Conservation (phyloP, 2,329 filamentous ascomycete species). For the Colletotrichum sp. region DNA sequence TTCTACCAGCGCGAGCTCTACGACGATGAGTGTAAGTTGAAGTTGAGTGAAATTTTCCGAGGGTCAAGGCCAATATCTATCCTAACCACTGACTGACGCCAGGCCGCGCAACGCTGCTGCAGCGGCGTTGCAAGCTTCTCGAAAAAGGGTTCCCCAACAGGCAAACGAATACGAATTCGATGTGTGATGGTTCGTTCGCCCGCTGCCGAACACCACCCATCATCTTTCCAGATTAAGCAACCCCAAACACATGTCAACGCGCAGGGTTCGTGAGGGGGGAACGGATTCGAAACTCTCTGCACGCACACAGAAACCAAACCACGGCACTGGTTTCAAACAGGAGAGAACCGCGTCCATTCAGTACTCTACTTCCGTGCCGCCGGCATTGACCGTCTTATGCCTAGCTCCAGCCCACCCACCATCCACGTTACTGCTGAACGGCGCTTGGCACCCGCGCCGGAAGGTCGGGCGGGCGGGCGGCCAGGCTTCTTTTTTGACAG, state of each 20-base stretch:
- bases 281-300: neutral
- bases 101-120: neutral
- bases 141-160: neutral
- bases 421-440: neutral
- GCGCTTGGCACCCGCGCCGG: neutral
- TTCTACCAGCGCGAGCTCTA: neutral
- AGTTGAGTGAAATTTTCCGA: neutral
- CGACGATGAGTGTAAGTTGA: neutral
- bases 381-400: neutral
- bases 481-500: neutral
- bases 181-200: neutral
- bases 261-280: neutral
- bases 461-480: neutral
- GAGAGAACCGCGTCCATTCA: too few species aligned
- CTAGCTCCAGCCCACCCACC: too few species aligned
- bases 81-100: neutral
- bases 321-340: neutral
- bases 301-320: neutral
- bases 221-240: neutral
- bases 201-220: neutral
- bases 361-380: neutral
- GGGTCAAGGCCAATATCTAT: neutral
- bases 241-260: neutral
- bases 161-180: slow-evolving; percentile 16
- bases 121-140: neutral